Conservation (phyloP, 345 rosid genomes). For the Streptanthus diversifolius region DNA sequence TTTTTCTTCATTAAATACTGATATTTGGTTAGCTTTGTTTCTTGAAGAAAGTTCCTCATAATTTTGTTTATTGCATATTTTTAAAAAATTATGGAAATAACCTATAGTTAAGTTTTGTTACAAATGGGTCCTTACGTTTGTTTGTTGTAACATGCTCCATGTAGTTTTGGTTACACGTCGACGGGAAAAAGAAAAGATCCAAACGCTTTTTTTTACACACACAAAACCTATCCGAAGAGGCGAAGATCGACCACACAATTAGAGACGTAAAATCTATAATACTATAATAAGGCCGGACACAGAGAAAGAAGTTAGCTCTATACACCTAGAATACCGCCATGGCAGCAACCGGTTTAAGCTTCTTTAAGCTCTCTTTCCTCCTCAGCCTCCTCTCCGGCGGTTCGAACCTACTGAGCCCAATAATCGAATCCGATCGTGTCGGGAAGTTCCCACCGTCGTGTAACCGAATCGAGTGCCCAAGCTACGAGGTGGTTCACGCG, state of each 20-base stretch:
- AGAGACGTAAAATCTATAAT: conserved; percentile 1
- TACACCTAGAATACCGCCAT: conserved; percentile 19
- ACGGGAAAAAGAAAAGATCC: neutral
- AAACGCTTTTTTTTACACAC: neutral
- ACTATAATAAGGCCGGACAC: neutral
- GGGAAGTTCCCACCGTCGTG: conserved; percentile 60
- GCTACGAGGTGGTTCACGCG: conserved; percentile 43
- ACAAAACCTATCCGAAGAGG: conserved; percentile 24
- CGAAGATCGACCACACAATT: conserved; percentile 27
- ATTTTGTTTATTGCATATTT: neutral
- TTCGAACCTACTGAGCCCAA: conserved; percentile 9
- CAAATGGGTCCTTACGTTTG: neutral
- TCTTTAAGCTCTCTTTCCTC: conserved; percentile 42
- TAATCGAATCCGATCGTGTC: neutral
- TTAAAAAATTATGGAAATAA: neutral
- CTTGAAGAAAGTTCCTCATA: neutral
- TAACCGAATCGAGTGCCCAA: conserved; percentile 76
- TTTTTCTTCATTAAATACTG: neutral
- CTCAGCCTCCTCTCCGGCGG: conserved; percentile 49
- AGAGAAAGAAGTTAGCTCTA: neutral
- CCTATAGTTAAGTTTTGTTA: neutral
- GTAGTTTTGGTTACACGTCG: conserved; percentile 1
- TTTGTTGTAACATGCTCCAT: neutral
- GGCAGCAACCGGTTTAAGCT: conserved; percentile 32
- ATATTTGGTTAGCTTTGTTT: neutral